Base-by-base conservation (phyloP, 1,284 basidiomycete species). In the Cutaneotrichosporon cyanovorans region DNA sequence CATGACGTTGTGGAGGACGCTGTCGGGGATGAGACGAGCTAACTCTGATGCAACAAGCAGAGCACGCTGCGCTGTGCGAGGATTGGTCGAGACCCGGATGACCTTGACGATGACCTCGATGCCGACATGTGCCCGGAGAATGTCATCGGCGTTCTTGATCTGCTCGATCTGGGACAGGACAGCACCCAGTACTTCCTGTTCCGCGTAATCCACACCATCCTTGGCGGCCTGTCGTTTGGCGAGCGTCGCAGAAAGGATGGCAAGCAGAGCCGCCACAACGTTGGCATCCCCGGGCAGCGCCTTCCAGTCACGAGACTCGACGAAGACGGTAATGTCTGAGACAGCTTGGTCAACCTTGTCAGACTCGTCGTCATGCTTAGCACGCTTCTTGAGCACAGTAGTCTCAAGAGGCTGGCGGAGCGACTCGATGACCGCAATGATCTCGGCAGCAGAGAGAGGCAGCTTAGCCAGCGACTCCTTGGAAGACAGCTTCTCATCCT, bases 1-100 rank as follows among this genome's bases (percentile, higher is more conserved):
- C 90, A 98, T 97, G 51, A 96, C 80, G 61, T 95, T 91, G 66
- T 89, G 89, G 23, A 97, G 76, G 14, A 95, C 88, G 8, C 87
- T 84, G 50, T 93, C 89, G 0, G 92, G 91, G 0, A 85, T 83
- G 37, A 97, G 75, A 25, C 82, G 79, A 2, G 90, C 87, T 42
- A 98, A 74, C 53, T 78, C 84, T 3, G 90, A 83, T 68, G 96
- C 84, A 22, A 97, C 77, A n/a, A 96, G 75, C 3, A 98, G 75
- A 0, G 91, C 89, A 65, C 93, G 87, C 58, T 97, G 84, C 73
- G 92, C 92, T 0, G 88, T 93, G 65, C 96, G 89, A 2, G 92
- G 91, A 65, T 95, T 96, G 46, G 82, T 80, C 3, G 88, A 85
- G 12, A 82, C 88, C 63, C 89, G 77, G 62, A 93, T 85, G 30